phyloP scores from a whole-genome alignment of 1,284 basidiomycete species.

The Rhodotorula mucilaginosa region DNA sequence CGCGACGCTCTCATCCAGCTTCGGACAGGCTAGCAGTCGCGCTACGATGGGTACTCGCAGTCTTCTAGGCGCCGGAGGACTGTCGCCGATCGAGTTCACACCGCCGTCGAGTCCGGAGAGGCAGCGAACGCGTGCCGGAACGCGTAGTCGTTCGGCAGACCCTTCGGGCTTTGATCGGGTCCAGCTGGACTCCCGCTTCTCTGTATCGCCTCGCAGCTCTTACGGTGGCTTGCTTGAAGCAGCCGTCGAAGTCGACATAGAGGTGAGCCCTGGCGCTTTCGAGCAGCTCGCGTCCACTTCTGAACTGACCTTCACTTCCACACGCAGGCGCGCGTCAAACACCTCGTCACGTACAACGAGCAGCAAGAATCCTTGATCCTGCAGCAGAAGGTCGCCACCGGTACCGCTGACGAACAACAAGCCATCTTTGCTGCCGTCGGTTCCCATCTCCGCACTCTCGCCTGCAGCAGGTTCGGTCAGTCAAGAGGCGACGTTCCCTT shows the following conservation, averaged over 20 bases:
- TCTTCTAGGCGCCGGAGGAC: too few relatives aligned
- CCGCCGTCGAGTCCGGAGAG: too few relatives aligned
- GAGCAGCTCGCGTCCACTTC: too few relatives aligned
- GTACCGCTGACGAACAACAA: slow-evolving; percentile 8
- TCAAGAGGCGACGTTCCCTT: background rate
- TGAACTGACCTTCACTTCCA: background rate
- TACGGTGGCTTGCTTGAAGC: slow-evolving; percentile 31
- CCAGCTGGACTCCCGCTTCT: too few relatives aligned
- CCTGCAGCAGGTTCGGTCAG: slow-evolving; percentile 36
- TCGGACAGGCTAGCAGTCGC: too few relatives aligned
- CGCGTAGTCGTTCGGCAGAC: background rate
- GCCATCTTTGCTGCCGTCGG: slow-evolving; percentile 20
- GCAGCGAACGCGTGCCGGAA: too few relatives aligned
- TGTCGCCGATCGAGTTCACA: too few relatives aligned
- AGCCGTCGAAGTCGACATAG: slow-evolving; percentile 25
- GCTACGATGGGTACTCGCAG: too few relatives aligned
- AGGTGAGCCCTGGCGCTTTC: slow-evolving; percentile 2
- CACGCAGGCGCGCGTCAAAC: slow-evolving; percentile 25
- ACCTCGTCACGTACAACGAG: slow-evolving; percentile 29
- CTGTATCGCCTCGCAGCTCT: too few relatives aligned
- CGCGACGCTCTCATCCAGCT: too few relatives aligned
- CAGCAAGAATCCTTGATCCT: slow-evolving; percentile 39
- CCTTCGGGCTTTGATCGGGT: too few relatives aligned
- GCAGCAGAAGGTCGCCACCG: slow-evolving; percentile 31
- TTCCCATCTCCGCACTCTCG: slow-evolving; percentile 15